Percentiles rank a stretch among this genome's conserved stretches.
These are phyloP conservation scores for Casaregolazyma suthepensis DNA, from an alignment of 1,139 yeast genomes.

Conservation along the genomic window DNA sequence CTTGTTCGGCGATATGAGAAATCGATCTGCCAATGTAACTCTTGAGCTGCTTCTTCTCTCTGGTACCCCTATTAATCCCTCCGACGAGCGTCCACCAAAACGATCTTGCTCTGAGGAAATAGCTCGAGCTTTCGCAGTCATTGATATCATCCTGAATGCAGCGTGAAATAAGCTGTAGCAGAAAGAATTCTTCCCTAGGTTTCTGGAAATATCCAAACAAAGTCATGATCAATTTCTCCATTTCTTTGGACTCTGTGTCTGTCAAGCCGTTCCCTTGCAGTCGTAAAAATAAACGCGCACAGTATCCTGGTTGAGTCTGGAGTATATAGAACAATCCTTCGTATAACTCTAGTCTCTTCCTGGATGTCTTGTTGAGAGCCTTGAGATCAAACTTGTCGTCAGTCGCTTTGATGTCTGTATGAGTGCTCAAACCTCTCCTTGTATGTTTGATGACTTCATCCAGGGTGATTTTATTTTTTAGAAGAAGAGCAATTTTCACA, in stretches of 20 bases:
- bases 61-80: conserved; percentile 52
- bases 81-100: conserved; percentile 48
- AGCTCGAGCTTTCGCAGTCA: conserved; percentile 21
- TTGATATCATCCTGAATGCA: conserved; percentile 45
- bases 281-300: conserved; percentile 49
- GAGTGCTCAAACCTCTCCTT: conserved; percentile 32
- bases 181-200: conserved; percentile 68
- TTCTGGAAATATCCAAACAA: conserved; percentile 41
- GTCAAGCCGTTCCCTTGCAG: conserved; percentile 24
- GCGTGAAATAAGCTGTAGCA: conserved; percentile 53
- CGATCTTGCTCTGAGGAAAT: conserved; percentile 29
- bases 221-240: conserved; percentile 45
- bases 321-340: conserved; percentile 75
- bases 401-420: conserved; percentile 19
- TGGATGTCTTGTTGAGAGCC: conserved; percentile 37
- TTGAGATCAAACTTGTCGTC: conserved; percentile 36
- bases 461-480: conserved; percentile 70
- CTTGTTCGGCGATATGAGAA: conserved; percentile 46
- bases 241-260: conserved; percentile 34
- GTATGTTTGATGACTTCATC: conserved; percentile 65
- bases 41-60: conserved; percentile 53
- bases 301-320: conserved; percentile 78
- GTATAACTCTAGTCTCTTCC: conserved; percentile 49
- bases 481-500: conserved; percentile 68
- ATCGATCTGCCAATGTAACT: conserved; percentile 50